Conservation (phyloP, 179 eudicot species). For the Gypsophila paniculata region DNA sequence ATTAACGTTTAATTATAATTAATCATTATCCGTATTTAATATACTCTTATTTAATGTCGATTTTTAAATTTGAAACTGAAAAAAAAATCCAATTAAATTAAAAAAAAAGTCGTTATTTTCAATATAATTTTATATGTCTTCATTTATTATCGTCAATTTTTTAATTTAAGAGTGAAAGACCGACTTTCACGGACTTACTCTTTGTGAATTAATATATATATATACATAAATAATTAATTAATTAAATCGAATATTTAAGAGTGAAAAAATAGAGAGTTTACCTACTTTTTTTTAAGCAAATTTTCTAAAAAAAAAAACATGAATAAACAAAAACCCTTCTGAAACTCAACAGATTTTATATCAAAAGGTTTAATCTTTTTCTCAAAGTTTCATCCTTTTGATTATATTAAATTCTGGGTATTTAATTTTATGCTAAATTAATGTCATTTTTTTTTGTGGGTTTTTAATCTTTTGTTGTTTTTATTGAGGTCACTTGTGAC, state of each 20-base stretch:
- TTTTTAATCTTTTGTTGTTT: not conserved
- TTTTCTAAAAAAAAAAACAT: slow-evolving; percentile 4
- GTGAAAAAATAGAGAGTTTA: slow-evolving; percentile 24
- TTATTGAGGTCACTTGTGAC: not conserved
- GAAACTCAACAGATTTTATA: not conserved
- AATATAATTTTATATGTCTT: too few species aligned
- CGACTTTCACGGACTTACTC: too few species aligned
- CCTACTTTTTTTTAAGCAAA: slow-evolving; percentile 33
- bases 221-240: too few species aligned
- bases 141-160: too few species aligned
- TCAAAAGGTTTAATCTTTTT: slow-evolving; percentile 16
- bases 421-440: not conserved
- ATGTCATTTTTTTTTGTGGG: slow-evolving; percentile 19
- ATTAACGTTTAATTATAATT: too few species aligned
- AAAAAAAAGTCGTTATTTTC: too few species aligned
- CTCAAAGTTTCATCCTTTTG: not conserved
- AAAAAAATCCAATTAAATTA: too few species aligned
- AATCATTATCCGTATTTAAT: too few species aligned
- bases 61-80: too few species aligned
- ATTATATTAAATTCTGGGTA: slow-evolving; percentile 8
- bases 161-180: too few species aligned
- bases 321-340: not conserved
- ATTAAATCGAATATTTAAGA: not conserved
- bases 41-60: too few species aligned
- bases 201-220: too few species aligned